phyloP scores from a whole-genome alignment of 495 filamentous ascomycete genomes.

The Annulohypoxylon bovei region DNA sequence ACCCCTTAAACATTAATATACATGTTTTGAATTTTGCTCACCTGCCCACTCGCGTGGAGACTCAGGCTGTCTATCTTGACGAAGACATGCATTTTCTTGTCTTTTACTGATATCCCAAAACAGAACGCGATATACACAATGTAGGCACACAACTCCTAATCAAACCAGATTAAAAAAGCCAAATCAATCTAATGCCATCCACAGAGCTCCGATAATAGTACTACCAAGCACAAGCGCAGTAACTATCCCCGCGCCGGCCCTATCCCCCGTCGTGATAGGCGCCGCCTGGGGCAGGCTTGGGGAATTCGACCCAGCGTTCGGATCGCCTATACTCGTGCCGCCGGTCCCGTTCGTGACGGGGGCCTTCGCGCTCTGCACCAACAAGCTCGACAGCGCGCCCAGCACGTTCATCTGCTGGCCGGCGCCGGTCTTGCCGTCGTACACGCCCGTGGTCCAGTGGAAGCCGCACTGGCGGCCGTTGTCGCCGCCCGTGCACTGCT shows the following conservation, averaged over 20 bases:
- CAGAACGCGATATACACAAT: not conserved
- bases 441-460: constrained; percentile 68
- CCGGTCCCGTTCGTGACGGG: constrained; percentile 68
- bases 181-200: constrained; percentile 43
- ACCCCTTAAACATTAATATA: too few species aligned
- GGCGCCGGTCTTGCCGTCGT: constrained; percentile 68
- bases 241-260: constrained; percentile 67
- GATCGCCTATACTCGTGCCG: constrained; percentile 72
- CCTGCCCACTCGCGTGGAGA: too few species aligned
- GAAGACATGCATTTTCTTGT: too few species aligned
- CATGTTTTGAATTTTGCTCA: too few species aligned
- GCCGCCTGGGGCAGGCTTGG: constrained; percentile 5
- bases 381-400: constrained; percentile 67
- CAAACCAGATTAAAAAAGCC: not conserved
- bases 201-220: constrained; percentile 43
- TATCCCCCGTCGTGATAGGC: constrained; percentile 60
- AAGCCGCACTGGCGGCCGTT: constrained; percentile 73
- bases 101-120: too few species aligned
- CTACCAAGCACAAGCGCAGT: constrained; percentile 57
- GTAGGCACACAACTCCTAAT: not conserved
- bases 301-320: constrained; percentile 61
- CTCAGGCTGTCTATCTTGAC: too few species aligned
- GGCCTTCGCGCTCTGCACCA: constrained; percentile 51
- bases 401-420: constrained; percentile 79
- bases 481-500: constrained; percentile 69